Conservation (phyloP, 768 basidiomycete genomes). For the Neoboletus magnificus region DNA sequence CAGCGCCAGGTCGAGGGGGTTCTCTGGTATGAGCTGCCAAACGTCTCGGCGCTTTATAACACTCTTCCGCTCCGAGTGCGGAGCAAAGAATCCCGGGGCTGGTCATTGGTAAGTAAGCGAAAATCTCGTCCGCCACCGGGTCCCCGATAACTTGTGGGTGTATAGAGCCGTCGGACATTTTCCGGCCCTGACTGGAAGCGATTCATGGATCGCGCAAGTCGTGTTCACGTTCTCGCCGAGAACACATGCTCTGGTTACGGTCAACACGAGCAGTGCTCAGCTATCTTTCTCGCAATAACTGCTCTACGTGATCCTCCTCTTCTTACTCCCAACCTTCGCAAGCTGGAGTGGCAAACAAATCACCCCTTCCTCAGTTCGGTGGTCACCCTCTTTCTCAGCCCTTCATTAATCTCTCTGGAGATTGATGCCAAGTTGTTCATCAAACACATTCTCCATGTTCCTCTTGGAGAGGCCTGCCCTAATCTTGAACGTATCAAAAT, state of each 20-base stretch:
- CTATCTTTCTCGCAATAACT: slow-evolving; percentile 16
- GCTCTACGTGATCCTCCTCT: slow-evolving; percentile 13
- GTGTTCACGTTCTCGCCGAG: slow-evolving; percentile 14
- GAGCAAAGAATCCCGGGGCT: slow-evolving; percentile 6
- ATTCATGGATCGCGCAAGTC: slow-evolving; percentile 16
- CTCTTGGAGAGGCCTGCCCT: slow-evolving; percentile 17
- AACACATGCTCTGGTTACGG: background rate
- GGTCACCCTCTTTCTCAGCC: slow-evolving; percentile 23
- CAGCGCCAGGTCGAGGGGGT: slow-evolving; percentile 17
- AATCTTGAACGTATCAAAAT: slow-evolving; percentile 20
- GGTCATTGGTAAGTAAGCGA: slow-evolving; percentile 20
- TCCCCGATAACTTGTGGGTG: background rate
- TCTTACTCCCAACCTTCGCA: slow-evolving; percentile 24
- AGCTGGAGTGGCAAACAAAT: slow-evolving; percentile 16
- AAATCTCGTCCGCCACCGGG: background rate
- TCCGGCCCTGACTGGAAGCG: slow-evolving; percentile 17
- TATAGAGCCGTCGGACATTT: slow-evolving; percentile 18
- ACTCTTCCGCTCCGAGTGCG: slow-evolving; percentile 18
- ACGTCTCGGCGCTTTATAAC: slow-evolving; percentile 11
- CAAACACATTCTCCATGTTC: slow-evolving; percentile 1
- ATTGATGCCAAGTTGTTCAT: slow-evolving; percentile 21
- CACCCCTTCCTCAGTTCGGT: background rate
- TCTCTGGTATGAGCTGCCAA: slow-evolving; percentile 19
- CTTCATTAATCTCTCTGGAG: slow-evolving; percentile 20
- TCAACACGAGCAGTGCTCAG: background rate